These are phyloP conservation scores for Hortaea werneckii DNA, from an alignment of 2,329 filamentous ascomycete species.

Conservation along the genomic window DNA sequence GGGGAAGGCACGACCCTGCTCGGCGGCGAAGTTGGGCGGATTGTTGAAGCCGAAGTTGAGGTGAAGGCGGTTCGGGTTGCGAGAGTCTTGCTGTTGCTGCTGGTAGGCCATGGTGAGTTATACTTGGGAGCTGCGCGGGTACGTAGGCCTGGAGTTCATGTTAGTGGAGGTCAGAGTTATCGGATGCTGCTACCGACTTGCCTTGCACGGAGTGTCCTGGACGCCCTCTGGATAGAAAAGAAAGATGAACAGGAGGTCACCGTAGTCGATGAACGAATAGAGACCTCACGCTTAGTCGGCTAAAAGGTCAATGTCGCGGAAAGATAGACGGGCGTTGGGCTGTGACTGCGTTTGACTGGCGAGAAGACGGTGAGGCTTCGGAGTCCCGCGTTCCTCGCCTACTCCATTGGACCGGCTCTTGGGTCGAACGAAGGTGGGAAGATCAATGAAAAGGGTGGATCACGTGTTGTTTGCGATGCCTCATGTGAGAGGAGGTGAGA, in stretches of 20 bases:
- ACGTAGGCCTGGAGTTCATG: background rate
- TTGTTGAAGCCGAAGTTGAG: conserved; percentile 42
- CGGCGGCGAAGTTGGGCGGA: conserved; percentile 33
- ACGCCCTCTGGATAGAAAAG: background rate
- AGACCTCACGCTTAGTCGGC: too few relatives aligned
- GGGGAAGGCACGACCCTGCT: conserved; percentile 39
- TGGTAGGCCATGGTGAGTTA: conserved; percentile 10
- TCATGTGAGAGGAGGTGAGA: too few relatives aligned
- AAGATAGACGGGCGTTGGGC: background rate
- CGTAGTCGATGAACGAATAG: background rate
- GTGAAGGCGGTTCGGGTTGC: conserved; percentile 37
- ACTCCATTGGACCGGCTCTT: background rate
- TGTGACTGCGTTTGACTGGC: background rate
- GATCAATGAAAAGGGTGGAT: background rate
- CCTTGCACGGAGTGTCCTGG: background rate
- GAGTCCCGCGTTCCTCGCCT: too few relatives aligned
- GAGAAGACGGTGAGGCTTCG: too few relatives aligned
- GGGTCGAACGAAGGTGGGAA: background rate
- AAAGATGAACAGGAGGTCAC: background rate
- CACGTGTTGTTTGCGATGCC: background rate
- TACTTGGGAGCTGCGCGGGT: background rate
- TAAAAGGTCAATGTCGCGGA: background rate
- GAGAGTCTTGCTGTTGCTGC: conserved; percentile 17
- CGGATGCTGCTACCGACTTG: background rate
- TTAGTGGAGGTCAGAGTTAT: background rate